These are phyloP conservation scores for Yamadazyma trypodendri DNA, from an alignment of 1,139 yeast genomes.

Conservation along the genomic window DNA sequence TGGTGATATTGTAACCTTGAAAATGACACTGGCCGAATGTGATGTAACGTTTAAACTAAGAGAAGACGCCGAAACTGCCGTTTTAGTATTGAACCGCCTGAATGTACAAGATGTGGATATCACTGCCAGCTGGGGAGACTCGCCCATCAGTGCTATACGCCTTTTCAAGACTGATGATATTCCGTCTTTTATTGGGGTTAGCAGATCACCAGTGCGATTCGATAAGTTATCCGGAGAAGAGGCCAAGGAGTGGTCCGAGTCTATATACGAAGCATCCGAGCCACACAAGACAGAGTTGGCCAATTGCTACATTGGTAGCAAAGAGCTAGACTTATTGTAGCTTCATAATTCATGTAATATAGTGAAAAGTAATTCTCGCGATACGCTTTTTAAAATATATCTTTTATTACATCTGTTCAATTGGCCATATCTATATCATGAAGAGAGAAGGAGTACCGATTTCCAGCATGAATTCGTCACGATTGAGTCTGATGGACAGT, in stretches of 20 bases:
- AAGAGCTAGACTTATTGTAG: background rate
- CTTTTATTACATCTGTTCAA: too few relatives aligned
- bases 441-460: conserved; percentile 20
- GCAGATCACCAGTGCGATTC: conserved; percentile 17
- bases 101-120: conserved; percentile 31
- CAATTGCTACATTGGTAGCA: background rate
- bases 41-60: conserved; percentile 29
- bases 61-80: conserved; percentile 37
- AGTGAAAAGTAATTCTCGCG: too few relatives aligned
- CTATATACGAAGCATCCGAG: conserved; percentile 14
- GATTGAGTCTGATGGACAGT: conserved; percentile 27
- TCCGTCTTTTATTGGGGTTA: conserved; percentile 22
- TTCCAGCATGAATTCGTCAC: conserved; percentile 35
- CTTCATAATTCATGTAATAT: background rate
- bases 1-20: conserved; percentile 34
- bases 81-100: conserved; percentile 32
- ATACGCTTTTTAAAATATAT: too few relatives aligned
- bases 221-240: conserved; percentile 18
- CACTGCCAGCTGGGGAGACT: conserved; percentile 35
- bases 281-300: conserved; percentile 4
- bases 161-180: conserved; percentile 8
- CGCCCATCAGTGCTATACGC: conserved; percentile 1
- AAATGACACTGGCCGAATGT: conserved; percentile 24
- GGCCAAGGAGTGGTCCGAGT: conserved; percentile 11
- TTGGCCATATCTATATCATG: background rate